Evolutionary conservation across 176 grass and related monocot genomes (phyloP).

Genomic region (Saccharum officinarum): DNA sequence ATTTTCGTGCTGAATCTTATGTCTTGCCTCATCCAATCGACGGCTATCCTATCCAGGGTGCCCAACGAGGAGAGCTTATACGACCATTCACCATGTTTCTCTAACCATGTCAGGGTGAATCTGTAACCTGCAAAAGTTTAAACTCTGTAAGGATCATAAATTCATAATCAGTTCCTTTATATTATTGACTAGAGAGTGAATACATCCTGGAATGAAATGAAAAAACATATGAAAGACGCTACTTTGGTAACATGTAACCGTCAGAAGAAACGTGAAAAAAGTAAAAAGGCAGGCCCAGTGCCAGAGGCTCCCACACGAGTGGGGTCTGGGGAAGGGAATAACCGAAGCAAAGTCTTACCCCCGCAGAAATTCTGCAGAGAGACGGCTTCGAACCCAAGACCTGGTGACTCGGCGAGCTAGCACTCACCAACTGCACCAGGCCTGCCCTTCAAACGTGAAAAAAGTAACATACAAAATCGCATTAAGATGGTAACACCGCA

Average conservation of each 20-base stretch:
- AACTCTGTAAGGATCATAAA: slow-evolving; percentile 32
- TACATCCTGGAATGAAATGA: neutral
- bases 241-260: neutral
- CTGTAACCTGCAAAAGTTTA: slow-evolving; percentile 57
- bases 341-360: too few relatives aligned
- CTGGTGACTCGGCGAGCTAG: too few relatives aligned
- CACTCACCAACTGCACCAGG: too few relatives aligned
- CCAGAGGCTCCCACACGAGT: too few relatives aligned
- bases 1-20: slow-evolving; percentile 56
- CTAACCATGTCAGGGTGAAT: slow-evolving; percentile 70
- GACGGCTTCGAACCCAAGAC: too few relatives aligned
- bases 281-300: too few relatives aligned
- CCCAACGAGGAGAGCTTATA: slow-evolving; percentile 64
- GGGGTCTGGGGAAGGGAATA: too few relatives aligned
- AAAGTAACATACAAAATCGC: neutral
- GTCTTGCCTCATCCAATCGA: slow-evolving; percentile 75
- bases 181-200: neutral
- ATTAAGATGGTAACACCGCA: neutral
- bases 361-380: too few relatives aligned
- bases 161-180: slow-evolving; percentile 4
- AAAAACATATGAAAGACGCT: neutral
- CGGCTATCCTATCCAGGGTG: slow-evolving; percentile 45
- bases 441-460: too few relatives aligned
- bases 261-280: neutral
- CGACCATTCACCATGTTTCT: slow-evolving; percentile 40